Conservation (phyloP, 1,139 yeast species). For the Geotrichum restrictum region DNA sequence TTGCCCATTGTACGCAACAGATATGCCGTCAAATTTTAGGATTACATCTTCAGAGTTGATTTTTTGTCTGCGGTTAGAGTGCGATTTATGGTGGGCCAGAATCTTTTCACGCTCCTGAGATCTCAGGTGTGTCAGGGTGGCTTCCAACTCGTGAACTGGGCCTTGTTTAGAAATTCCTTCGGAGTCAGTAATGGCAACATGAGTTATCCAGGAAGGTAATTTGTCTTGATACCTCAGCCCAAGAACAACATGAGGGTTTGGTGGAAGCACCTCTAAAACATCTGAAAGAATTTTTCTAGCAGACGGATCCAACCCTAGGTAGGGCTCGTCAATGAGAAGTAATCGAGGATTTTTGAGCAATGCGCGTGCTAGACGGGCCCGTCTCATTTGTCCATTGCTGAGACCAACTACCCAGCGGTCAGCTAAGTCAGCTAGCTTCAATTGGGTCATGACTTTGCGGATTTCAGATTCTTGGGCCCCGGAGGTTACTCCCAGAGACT, state of each 20-base stretch:
- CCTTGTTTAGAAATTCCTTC: slow-evolving; percentile 55
- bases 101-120: slow-evolving; percentile 19
- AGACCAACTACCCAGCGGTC: slow-evolving; percentile 79
- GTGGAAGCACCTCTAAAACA: slow-evolving; percentile 42
- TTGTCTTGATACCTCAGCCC: slow-evolving; percentile 76
- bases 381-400: slow-evolving; percentile 88
- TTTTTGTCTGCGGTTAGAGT: neutral
- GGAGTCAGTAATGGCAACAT: slow-evolving; percentile 58
- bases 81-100: neutral
- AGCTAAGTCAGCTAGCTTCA: slow-evolving; percentile 55
- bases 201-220: slow-evolving; percentile 74
- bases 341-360: slow-evolving; percentile 61
- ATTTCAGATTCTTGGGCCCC: slow-evolving; percentile 31
- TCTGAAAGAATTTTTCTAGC: slow-evolving; percentile 61
- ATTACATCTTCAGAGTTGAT: slow-evolving; percentile 30
- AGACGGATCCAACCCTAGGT: slow-evolving; percentile 79
- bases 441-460: slow-evolving; percentile 44
- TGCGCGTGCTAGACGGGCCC: slow-evolving; percentile 81
- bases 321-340: slow-evolving; percentile 82
- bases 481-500: slow-evolving; percentile 32
- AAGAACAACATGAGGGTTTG: slow-evolving; percentile 50
- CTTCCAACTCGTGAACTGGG: slow-evolving; percentile 37
- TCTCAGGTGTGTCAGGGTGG: slow-evolving; percentile 36
- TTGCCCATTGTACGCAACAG: slow-evolving; percentile 61
- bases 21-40: slow-evolving; percentile 60